Percentiles rank a stretch among this genome's conserved stretches.
phyloP scores from a whole-genome alignment of 129 eudicot species.

The Escallonia rubra region DNA sequence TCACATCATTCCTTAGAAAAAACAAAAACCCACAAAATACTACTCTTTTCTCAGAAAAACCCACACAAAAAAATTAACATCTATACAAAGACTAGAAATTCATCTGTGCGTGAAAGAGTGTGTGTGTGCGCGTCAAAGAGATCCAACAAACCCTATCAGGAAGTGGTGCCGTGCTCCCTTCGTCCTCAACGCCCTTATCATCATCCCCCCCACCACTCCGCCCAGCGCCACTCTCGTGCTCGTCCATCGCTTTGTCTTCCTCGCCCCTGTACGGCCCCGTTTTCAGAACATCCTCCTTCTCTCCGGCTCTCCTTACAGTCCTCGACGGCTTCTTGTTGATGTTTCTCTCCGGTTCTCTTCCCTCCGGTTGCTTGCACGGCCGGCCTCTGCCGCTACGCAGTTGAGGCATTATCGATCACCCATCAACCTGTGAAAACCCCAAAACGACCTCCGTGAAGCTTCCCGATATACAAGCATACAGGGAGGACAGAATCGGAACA shows the following conservation, averaged over 20 bases:
- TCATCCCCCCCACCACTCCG: slow-evolving; percentile 33
- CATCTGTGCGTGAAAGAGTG: too few species aligned
- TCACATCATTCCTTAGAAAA: too few species aligned
- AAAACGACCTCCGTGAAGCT: too few species aligned
- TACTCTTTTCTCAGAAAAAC: too few species aligned
- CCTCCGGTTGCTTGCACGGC: neutral
- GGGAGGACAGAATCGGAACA: too few species aligned
- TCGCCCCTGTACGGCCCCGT: slow-evolving; percentile 15
- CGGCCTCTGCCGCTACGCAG: too few species aligned
- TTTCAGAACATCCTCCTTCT: slow-evolving; percentile 16
- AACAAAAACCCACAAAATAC: too few species aligned
- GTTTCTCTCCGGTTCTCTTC: slow-evolving; percentile 4
- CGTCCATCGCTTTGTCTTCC: slow-evolving; percentile 54
- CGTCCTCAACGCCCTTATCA: slow-evolving; percentile 58
- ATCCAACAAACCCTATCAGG: slow-evolving; percentile 63
- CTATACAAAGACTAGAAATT: too few species aligned
- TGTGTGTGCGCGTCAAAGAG: neutral
- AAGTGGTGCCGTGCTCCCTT: slow-evolving; percentile 57
- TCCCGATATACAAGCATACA: too few species aligned
- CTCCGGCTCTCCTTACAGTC: slow-evolving; percentile 12
- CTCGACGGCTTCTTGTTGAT: slow-evolving; percentile 5
- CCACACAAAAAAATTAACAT: too few species aligned
- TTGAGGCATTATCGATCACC: too few species aligned
- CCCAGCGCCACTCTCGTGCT: slow-evolving; percentile 30
- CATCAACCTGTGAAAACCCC: too few species aligned